Base-by-base conservation (phyloP, 2,329 filamentous ascomycete species). In the Alternaria gaisen region DNA sequence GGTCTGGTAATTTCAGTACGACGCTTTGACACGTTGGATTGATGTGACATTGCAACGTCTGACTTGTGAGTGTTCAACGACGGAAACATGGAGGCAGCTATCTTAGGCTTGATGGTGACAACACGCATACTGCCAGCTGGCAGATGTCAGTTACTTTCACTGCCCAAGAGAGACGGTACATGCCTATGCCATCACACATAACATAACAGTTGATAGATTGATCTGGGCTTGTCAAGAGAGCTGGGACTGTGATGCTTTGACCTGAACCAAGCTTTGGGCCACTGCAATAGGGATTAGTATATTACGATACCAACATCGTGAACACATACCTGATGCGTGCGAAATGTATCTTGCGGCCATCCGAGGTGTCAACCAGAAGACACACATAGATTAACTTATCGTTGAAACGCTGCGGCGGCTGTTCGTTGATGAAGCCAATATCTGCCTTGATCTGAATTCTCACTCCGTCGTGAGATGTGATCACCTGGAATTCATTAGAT, bases 151-250 rank as follows among this genome's bases (percentile, higher is more conserved):
- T 18, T 12, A 43, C n/a, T 16, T n/a, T 4, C 8, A 22, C 1
- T 1, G 3, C 2, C 2, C 16, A 6, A 20, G 9, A 30, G 11
- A n/a, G 0, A 2, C 9, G 1, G 8, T 6, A 60, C 79, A 63
- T 75, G 87, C 86, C 92, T 69, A 98, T 90, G 43, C 93, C 90
- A 79, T 97, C 94, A 66, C 94, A 98, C 76, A 92, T 91, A 50
- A 94, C 83, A 72, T 89, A 87, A 61, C 88, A 92, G 24, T 84
- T 84, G 34, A 95, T 85, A 3, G 83, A 80, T 58, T 90, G 86
- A 18, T 86, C 84, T 0, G 82, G 74, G 5, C 80, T 80, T 1
- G 77, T 84, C 20, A 93, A 74, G 0, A 85, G 80, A 1, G 88
- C 85, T 20, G 79, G 85, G 64, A 90, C 90, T 0, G 82, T 77